phyloP scores from a whole-genome alignment of 805 yeast genomes.

The Kurtzmaniella cleridarum region DNA sequence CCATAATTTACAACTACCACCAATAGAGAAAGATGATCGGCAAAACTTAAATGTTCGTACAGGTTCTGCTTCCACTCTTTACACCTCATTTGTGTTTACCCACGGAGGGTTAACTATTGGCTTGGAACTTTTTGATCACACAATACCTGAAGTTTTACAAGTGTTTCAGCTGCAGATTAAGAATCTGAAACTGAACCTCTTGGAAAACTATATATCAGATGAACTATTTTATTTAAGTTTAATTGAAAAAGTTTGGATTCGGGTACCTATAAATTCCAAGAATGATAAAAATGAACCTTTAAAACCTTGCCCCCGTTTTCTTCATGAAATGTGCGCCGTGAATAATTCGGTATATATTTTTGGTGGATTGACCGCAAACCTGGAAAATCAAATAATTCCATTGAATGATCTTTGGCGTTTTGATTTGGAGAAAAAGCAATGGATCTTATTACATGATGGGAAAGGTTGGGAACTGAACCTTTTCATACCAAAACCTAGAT shows the following conservation, averaged over 20 bases:
- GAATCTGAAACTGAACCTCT: slow-evolving; percentile 19
- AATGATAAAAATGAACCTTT: slow-evolving; percentile 6
- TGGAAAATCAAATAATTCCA: slow-evolving; percentile 28
- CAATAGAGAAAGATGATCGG: slow-evolving; percentile 47
- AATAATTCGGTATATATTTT: slow-evolving; percentile 50
- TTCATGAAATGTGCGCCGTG: slow-evolving; percentile 51
- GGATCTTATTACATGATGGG: slow-evolving; percentile 47
- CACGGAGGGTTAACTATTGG: slow-evolving; percentile 68
- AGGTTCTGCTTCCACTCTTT: slow-evolving; percentile 57
- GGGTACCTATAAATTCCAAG: slow-evolving; percentile 23
- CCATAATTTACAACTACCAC: slow-evolving; percentile 52
- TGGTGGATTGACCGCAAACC: slow-evolving; percentile 54
- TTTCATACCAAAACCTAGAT: slow-evolving; percentile 36
- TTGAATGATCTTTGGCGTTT: slow-evolving; percentile 68
- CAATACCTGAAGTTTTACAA: slow-evolving; percentile 32
- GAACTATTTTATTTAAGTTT: slow-evolving; percentile 59
- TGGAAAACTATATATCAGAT: slow-evolving; percentile 46
- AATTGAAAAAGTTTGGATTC: slow-evolving; percentile 54
- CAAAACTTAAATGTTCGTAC: slow-evolving; percentile 56
- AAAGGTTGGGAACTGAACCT: slow-evolving; percentile 13
- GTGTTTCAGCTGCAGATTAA: slow-evolving; percentile 31
- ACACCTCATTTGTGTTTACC: slow-evolving; percentile 56
- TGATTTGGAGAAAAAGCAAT: slow-evolving; percentile 44
- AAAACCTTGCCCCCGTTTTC: slow-evolving; percentile 46
- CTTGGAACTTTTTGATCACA: slow-evolving; percentile 36